Conservation (phyloP, 2,329 filamentous ascomycete genomes). For the Phyllosticta paracitricarpa region DNA sequence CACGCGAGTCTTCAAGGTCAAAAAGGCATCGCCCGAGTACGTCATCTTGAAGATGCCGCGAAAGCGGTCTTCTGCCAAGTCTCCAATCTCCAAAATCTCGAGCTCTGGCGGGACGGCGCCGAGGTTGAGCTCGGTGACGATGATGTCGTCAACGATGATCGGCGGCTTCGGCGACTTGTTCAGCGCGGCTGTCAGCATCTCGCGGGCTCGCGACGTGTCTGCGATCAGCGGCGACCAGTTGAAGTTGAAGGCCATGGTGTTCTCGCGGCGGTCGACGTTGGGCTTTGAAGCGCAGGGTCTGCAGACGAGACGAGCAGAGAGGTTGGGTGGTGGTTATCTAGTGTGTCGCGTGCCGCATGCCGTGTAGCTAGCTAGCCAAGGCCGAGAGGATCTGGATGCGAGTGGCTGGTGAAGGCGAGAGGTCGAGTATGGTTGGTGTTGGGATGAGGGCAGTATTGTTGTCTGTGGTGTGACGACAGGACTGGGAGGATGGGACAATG, state of each 20-base stretch:
- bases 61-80: slow-evolving; percentile 93
- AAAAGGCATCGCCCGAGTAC: slow-evolving; percentile 87
- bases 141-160: slow-evolving; percentile 98
- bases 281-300: not conserved
- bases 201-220: slow-evolving; percentile 82
- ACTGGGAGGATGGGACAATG: not conserved
- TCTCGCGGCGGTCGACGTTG: slow-evolving; percentile 1
- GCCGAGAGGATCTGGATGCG: not conserved
- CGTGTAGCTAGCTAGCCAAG: slow-evolving; percentile 3
- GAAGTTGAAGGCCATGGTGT: slow-evolving; percentile 97
- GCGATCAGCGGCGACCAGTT: slow-evolving; percentile 99
- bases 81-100: slow-evolving; percentile 95
- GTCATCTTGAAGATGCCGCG: slow-evolving; percentile 99
- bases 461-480: slow-evolving; percentile 10
- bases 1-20: slow-evolving; percentile 91
- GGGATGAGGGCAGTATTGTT: not conserved
- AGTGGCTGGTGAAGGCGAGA: not conserved
- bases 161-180: slow-evolving; percentile 98
- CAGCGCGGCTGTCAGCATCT: slow-evolving; percentile 86
- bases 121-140: slow-evolving; percentile 95
- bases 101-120: slow-evolving; percentile 89
- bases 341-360: slow-evolving; percentile 6
- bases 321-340: slow-evolving; percentile 1
- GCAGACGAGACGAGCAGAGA: slow-evolving; percentile 1
- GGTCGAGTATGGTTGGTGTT: slow-evolving; percentile 1